Conservation (phyloP, 306 rosid species). For the Cucumis hystrix region DNA sequence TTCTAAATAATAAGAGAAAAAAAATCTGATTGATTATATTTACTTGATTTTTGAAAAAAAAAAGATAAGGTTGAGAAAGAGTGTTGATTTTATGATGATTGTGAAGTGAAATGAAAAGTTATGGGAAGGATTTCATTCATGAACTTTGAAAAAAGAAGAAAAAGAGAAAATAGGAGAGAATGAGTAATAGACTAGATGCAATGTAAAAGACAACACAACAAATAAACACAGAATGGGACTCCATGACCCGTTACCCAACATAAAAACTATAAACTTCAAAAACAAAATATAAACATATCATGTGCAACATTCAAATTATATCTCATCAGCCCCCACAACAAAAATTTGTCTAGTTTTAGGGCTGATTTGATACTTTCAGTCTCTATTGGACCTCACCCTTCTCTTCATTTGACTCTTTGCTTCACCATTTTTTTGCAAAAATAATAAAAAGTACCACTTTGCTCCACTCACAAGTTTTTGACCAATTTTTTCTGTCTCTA, state of each 20-base stretch:
- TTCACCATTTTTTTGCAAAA: too few species aligned
- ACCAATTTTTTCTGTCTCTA: too few species aligned
- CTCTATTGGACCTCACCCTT: neutral
- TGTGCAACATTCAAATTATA: neutral
- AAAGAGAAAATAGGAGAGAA: neutral
- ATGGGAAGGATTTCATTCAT: neutral
- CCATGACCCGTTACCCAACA: slow-evolving; percentile 1
- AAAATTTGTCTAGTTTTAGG: neutral
- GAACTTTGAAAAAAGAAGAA: neutral
- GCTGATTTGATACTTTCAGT: neutral
- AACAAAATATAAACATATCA: neutral
- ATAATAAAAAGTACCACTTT: too few species aligned
- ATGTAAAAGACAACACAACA: neutral
- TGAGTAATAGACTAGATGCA: neutral
- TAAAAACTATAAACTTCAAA: neutral
- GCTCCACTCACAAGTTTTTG: too few species aligned
- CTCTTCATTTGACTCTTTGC: neutral
- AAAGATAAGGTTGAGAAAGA: neutral
- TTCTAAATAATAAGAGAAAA: too few species aligned
- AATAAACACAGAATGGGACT: neutral
- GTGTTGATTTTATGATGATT: neutral
- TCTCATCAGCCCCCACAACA: neutral
- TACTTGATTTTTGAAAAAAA: neutral
- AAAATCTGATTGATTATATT: neutral
- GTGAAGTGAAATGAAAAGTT: neutral